These are phyloP conservation scores for Paramecium pentaurelia DNA, from an alignment of 73 alveolate species.

Conservation along the genomic window DNA sequence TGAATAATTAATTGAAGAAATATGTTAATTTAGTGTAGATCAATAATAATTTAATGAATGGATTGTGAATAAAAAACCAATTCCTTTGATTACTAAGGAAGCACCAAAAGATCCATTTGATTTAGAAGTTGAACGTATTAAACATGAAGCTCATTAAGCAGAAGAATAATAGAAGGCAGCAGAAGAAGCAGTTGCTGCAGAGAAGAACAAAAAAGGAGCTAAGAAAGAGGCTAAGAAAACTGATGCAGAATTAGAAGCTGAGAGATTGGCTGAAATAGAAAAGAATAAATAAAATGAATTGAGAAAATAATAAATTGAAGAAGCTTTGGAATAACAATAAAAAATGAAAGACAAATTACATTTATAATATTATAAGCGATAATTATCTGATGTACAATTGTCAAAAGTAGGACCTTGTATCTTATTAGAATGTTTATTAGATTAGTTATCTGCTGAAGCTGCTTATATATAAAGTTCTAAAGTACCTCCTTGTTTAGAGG, in stretches of 20 bases:
- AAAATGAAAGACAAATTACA: conserved; percentile 51
- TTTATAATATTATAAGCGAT: conserved; percentile 39
- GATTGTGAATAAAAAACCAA: conserved; percentile 29
- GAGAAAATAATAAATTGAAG: conserved; percentile 32
- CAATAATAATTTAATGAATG: conserved; percentile 34
- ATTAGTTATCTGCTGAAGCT: conserved; percentile 36
- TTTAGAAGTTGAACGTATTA: conserved; percentile 30
- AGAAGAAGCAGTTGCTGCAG: conserved; percentile 13
- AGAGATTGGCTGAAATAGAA: conserved; percentile 16
- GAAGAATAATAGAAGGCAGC: conserved; percentile 21
- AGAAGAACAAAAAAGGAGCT: conserved; percentile 60
- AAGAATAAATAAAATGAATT: conserved; percentile 17
- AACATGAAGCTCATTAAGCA: not conserved
- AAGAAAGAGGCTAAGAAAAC: conserved; percentile 59
- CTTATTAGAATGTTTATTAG: conserved; percentile 46
- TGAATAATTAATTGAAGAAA: conserved; percentile 52
- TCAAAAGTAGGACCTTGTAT: conserved; percentile 25
- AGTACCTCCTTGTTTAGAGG: conserved; percentile 56
- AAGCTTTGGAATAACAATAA: not conserved
- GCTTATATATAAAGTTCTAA: not conserved
- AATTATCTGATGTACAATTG: not conserved
- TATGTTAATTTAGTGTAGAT: conserved; percentile 46
- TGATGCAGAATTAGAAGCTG: conserved; percentile 58
- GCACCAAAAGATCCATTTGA: conserved; percentile 49
- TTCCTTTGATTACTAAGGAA: conserved; percentile 44